Evolutionary conservation across 306 rosid species (phyloP).

Genomic region (Cucumis cinereus): DNA sequence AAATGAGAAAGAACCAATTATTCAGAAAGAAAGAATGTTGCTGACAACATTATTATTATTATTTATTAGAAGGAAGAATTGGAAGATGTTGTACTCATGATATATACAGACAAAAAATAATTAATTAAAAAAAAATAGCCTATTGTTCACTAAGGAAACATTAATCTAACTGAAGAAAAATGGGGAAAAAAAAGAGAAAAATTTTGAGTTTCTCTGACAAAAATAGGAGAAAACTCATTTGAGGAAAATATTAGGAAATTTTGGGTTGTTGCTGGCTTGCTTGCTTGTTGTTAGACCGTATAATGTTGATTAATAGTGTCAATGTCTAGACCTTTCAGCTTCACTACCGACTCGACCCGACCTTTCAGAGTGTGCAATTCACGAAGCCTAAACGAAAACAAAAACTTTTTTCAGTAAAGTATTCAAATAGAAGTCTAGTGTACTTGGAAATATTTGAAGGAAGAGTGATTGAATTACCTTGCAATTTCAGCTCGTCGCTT

Average conservation of each 20-base stretch:
- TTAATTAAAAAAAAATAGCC: not conserved
- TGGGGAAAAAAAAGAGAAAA: not conserved
- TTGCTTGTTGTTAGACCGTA: conserved; percentile 39
- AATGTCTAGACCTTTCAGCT: conserved; percentile 93
- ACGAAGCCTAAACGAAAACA: conserved; percentile 45
- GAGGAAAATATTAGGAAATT: no score
- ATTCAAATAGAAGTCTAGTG: no score
- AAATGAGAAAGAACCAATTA: not conserved
- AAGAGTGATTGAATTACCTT: conserved; percentile 24
- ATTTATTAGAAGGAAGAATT: not conserved
- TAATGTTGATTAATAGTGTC: conserved; percentile 90
- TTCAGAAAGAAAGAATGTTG: not conserved
- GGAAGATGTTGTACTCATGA: not conserved
- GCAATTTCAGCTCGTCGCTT: conserved; percentile 95
- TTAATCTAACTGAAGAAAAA: not conserved
- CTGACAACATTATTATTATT: not conserved
- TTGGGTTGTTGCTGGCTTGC: no score
- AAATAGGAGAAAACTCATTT: not conserved
- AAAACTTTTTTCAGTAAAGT: no score
- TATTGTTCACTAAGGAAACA: not conserved
- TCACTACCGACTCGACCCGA: conserved; percentile 94
- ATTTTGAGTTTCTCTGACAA: not conserved
- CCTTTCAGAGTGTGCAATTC: conserved; percentile 87
- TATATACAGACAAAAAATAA: not conserved
- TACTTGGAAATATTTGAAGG: no score